phyloP scores from a whole-genome alignment of 768 basidiomycete genomes.

The Roridomyces roridus region DNA sequence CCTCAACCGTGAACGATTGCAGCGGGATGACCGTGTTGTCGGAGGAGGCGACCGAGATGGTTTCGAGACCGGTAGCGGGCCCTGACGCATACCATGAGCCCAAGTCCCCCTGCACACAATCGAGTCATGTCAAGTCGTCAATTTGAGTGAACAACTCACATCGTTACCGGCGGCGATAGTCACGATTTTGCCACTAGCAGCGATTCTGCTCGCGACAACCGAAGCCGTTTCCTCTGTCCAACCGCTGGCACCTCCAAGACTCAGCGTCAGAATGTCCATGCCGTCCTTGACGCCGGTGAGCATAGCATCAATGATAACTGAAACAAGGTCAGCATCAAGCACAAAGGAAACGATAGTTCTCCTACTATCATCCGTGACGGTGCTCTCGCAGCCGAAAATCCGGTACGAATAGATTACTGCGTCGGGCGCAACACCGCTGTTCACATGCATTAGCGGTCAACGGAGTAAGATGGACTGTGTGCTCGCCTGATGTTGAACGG shows the following conservation, averaged over 20 bases:
- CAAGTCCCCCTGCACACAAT: slow-evolving; percentile 45
- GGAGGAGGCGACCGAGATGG: slow-evolving; percentile 61
- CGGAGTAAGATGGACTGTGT: no score
- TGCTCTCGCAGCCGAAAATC: slow-evolving; percentile 65
- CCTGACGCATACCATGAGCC: slow-evolving; percentile 68
- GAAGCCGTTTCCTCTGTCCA: slow-evolving; percentile 64
- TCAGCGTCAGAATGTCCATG: slow-evolving; percentile 68
- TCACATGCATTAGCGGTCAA: no score
- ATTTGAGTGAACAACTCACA: slow-evolving; percentile 25
- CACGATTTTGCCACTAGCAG: slow-evolving; percentile 61
- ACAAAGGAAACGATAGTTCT: neutral
- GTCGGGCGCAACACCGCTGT: slow-evolving; percentile 71
- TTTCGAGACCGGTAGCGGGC: slow-evolving; percentile 59
- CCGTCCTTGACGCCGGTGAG: slow-evolving; percentile 57
- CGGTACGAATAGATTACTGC: slow-evolving; percentile 61
- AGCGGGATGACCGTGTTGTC: slow-evolving; percentile 66
- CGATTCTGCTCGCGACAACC: slow-evolving; percentile 66
- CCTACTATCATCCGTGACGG: slow-evolving; percentile 58
- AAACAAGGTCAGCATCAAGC: neutral
- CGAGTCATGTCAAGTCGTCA: neutral
- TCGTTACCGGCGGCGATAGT: slow-evolving; percentile 68
- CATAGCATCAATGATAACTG: slow-evolving; percentile 54
- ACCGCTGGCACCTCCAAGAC: slow-evolving; percentile 66
- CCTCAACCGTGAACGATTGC: slow-evolving; percentile 59
- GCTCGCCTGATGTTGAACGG: slow-evolving; percentile 69